Evolutionary conservation across 495 filamentous ascomycete species (phyloP).

Genomic region (Symbiotaphrina buchneri): DNA sequence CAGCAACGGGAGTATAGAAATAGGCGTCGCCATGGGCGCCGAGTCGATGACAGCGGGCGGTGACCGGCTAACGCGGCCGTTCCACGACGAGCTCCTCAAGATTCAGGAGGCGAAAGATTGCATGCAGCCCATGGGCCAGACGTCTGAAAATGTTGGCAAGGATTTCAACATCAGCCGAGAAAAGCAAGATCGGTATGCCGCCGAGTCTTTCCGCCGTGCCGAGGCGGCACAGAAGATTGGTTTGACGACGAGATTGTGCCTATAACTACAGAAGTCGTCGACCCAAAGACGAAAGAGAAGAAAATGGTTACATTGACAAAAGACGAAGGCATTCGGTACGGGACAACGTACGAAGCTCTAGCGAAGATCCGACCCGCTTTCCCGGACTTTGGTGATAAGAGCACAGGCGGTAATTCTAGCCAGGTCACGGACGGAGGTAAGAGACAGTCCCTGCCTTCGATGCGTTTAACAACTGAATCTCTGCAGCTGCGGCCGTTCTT

Average conservation of each 20-base stretch:
- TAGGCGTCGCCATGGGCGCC: conserved; percentile 71
- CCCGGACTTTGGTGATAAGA: conserved; percentile 71
- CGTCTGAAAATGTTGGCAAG: conserved; percentile 81
- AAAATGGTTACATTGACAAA: conserved; percentile 54
- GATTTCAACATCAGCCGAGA: conserved; percentile 75
- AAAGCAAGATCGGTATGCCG: conserved; percentile 62
- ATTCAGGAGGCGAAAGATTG: conserved; percentile 67
- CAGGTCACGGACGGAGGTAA: conserved; percentile 95
- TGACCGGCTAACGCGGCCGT: conserved; percentile 47
- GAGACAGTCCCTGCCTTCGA: no score
- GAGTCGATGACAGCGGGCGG: conserved; percentile 65
- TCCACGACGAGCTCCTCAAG: conserved; percentile 54
- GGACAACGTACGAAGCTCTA: conserved; percentile 66
- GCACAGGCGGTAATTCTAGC: conserved; percentile 85
- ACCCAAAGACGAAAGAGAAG: conserved; percentile 52
- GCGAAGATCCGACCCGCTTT: conserved; percentile 82
- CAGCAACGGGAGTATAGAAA: conserved; percentile 51
- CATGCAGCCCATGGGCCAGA: conserved; percentile 94
- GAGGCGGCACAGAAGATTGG: conserved; percentile 82
- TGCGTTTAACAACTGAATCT: no score
- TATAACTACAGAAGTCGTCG: conserved; percentile 59
- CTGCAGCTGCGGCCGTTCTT: conserved; percentile 73
- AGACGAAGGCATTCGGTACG: conserved; percentile 77
- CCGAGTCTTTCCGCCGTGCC: conserved; percentile 66
- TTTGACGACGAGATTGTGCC: conserved; percentile 91